A percentile compares a stretch with the other conserved stretches of the same genome.
Evolutionary conservation across 225 moss, liverwort and hornwort genomes (phyloP).

Genomic region (Anthoceros angustus): DNA sequence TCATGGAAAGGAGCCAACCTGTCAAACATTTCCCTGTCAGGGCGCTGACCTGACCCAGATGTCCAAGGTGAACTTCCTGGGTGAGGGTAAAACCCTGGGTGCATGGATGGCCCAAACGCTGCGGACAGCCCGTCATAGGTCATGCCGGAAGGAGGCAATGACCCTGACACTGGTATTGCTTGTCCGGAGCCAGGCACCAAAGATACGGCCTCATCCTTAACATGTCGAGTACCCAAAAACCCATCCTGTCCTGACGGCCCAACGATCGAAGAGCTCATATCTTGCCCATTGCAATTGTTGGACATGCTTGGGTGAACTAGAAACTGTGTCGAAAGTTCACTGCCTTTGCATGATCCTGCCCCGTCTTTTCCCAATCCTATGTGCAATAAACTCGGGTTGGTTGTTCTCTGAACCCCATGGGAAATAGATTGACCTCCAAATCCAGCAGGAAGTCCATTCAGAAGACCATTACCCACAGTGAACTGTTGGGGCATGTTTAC

Average conservation of each 20-base stretch:
- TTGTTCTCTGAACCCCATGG: constrained; percentile 20
- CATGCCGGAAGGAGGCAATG: constrained; percentile 53
- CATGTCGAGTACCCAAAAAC: constrained; percentile 19
- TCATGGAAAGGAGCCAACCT: constrained; percentile 39
- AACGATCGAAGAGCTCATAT: constrained; percentile 24
- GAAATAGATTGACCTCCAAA: constrained; percentile 31
- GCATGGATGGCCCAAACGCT: constrained; percentile 45
- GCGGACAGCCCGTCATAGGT: constrained; percentile 47
- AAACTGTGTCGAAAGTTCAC: constrained; percentile 22
- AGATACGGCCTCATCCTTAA: constrained; percentile 44
- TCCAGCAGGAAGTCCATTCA: constrained; percentile 23
- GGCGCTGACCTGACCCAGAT: constrained; percentile 28
- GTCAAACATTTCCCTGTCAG: constrained; percentile 46
- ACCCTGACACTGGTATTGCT: constrained; percentile 41
- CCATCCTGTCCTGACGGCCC: constrained; percentile 32
- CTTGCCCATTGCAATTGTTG: constrained; percentile 42
- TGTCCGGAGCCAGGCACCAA: constrained; percentile 22
- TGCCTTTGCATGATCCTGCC: constrained; percentile 24
- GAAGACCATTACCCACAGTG: constrained; percentile 28
- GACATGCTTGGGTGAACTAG: constrained; percentile 19
- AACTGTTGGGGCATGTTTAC: constrained; percentile 49
- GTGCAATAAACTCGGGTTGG: constrained; percentile 11
- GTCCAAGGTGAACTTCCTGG: constrained; percentile 45
- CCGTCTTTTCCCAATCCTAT: constrained; percentile 9
- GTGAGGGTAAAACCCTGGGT: constrained; percentile 62